phyloP scores from a whole-genome alignment of 2,329 filamentous ascomycete species.

The Colletotrichum sp. region DNA sequence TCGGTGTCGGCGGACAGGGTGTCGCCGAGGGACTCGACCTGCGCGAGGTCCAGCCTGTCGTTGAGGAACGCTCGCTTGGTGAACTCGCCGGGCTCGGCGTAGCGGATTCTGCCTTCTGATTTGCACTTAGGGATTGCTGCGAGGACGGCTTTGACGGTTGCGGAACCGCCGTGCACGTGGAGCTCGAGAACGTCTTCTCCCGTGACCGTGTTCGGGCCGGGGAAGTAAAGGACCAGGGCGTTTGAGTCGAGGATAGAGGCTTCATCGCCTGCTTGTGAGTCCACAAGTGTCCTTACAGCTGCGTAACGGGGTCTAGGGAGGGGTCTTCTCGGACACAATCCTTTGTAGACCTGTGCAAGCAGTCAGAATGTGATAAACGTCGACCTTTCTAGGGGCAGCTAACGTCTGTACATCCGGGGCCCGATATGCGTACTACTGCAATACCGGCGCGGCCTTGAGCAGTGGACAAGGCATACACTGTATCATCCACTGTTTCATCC shows the following conservation, averaged over 20 bases:
- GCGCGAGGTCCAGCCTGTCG: constrained; percentile 81
- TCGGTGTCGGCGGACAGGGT: constrained; percentile 78
- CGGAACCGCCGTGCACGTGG: constrained; percentile 91
- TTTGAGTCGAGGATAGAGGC: constrained; percentile 74
- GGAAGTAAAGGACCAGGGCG: constrained; percentile 84
- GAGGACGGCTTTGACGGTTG: constrained; percentile 86
- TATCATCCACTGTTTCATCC: constrained; percentile 74
- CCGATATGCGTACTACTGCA: constrained; percentile 87
- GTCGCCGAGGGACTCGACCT: constrained; percentile 73
- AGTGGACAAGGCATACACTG: constrained; percentile 92
- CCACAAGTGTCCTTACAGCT: constrained; percentile 74
- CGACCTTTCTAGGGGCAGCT: constrained; percentile 15
- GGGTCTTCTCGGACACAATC: constrained; percentile 52
- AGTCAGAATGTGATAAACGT: neutral
- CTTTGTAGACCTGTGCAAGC: constrained; percentile 49
- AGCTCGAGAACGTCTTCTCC: constrained; percentile 93
- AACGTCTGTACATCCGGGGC: constrained; percentile 74
- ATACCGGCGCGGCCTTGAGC: constrained; percentile 87
- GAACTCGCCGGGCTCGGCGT: constrained; percentile 95
- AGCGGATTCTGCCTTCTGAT: constrained; percentile 61
- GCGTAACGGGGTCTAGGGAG: constrained; percentile 62
- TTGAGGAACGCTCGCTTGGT: constrained; percentile 92
- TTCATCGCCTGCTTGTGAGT: constrained; percentile 39
- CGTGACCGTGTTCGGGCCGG: constrained; percentile 80
- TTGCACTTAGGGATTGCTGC: constrained; percentile 70